A percentile compares a stretch with the other conserved stretches of the same genome.
phyloP scores from a whole-genome alignment of 2,329 filamentous ascomycete species.

The Nemania sp. region DNA sequence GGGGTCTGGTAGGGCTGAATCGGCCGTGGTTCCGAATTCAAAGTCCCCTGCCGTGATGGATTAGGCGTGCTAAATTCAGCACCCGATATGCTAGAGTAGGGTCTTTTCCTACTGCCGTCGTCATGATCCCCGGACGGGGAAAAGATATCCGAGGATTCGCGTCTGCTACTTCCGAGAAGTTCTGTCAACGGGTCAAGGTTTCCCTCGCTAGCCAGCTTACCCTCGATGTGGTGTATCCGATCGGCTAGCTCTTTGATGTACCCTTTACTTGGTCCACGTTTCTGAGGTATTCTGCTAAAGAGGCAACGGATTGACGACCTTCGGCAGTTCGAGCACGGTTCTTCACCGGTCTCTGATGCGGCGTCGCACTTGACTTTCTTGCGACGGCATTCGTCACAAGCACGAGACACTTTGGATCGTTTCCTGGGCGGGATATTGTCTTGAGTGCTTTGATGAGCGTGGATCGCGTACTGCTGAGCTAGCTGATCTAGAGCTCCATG shows the following conservation, averaged over 20 bases:
- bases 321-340: conserved; percentile 80
- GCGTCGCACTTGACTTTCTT: conserved; percentile 93
- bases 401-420: conserved; percentile 82
- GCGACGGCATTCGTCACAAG: conserved; percentile 85
- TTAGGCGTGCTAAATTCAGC: conserved; percentile 45
- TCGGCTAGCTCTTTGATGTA: conserved; percentile 94
- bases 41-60: conserved; percentile 49
- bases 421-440: conserved; percentile 72
- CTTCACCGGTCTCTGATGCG: conserved; percentile 71
- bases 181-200: conserved; percentile 53
- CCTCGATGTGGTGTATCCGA: conserved; percentile 80
- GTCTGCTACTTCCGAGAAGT: conserved; percentile 40
- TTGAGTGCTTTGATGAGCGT: conserved; percentile 42
- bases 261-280: conserved; percentile 88
- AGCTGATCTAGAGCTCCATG: conserved; percentile 33
- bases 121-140: conserved; percentile 52
- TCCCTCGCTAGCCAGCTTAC: conserved; percentile 66
- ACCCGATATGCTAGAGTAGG: conserved; percentile 45
- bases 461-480: conserved; percentile 48
- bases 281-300: conserved; percentile 87
- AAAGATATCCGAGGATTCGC: conserved; percentile 55
- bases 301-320: conserved; percentile 77
- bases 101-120: conserved; percentile 44
- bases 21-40: conserved; percentile 54
- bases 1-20: conserved; percentile 48